Conservation (phyloP, 2,329 filamentous ascomycete species). For the Dactylellina sp. region DNA sequence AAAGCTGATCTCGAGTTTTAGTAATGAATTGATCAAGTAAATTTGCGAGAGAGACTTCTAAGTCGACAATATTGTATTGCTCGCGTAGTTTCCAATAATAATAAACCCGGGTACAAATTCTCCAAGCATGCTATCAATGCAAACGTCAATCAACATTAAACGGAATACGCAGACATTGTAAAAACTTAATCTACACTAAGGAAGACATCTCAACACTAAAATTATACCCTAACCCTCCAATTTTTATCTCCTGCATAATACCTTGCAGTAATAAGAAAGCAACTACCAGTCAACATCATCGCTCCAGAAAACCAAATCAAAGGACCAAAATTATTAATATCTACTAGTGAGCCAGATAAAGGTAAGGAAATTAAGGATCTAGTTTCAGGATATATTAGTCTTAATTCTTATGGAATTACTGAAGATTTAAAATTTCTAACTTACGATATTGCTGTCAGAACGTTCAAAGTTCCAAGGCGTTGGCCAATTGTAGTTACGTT, state of each 20-base stretch:
- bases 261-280: slow-evolving; percentile 42
- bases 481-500: slow-evolving; percentile 52
- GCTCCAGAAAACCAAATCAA: slow-evolving; percentile 52
- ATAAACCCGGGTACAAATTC: too few relatives aligned
- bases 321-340: slow-evolving; percentile 37
- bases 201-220: not conserved
- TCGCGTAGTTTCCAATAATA: too few relatives aligned
- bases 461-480: slow-evolving; percentile 51
- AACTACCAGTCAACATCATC: slow-evolving; percentile 50
- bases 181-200: too few relatives aligned
- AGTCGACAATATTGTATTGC: too few relatives aligned
- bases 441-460: slow-evolving; percentile 49
- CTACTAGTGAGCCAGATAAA: slow-evolving; percentile 39
- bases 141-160: too few relatives aligned
- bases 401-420: too few relatives aligned
- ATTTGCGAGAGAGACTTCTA: too few relatives aligned
- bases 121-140: too few relatives aligned
- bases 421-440: too few relatives aligned
- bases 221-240: slow-evolving; percentile 42
- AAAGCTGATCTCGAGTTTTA: too few relatives aligned
- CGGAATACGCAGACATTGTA: too few relatives aligned
- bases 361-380: slow-evolving; percentile 50
- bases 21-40: too few relatives aligned
- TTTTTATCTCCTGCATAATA: slow-evolving; percentile 44
- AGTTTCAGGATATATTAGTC: not conserved